These are phyloP conservation scores for Colletotrichum karsti DNA, from an alignment of 2,329 filamentous ascomycete species.

Conservation along the genomic window DNA sequence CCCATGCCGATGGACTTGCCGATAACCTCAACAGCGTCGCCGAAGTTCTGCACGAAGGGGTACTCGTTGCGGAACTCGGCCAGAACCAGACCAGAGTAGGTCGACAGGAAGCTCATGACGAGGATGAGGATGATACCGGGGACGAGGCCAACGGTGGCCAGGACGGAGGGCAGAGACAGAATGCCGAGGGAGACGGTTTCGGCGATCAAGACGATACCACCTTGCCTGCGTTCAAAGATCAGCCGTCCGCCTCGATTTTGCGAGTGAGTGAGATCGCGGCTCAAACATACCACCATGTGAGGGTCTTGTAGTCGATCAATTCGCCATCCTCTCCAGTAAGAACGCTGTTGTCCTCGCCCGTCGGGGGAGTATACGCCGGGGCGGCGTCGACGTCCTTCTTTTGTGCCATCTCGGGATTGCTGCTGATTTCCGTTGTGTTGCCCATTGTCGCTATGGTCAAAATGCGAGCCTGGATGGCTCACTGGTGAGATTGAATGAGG, in stretches of 20 bases:
- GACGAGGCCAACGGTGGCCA: constrained; percentile 75
- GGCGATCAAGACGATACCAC: constrained; percentile 51
- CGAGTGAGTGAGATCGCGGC: too few species aligned
- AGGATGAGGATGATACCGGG: constrained; percentile 79
- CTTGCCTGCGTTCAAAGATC: constrained; percentile 44
- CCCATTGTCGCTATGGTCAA: background rate
- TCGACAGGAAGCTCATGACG: constrained; percentile 72
- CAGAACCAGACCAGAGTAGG: constrained; percentile 61
- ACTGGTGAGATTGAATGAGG: background rate
- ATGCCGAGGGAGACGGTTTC: constrained; percentile 57
- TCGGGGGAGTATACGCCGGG: constrained; percentile 8
- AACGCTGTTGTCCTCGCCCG: constrained; percentile 24
- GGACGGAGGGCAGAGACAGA: constrained; percentile 80
- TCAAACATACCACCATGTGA: constrained; percentile 46
- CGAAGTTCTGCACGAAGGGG: constrained; percentile 73
- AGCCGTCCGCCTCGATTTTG: background rate
- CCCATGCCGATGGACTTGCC: constrained; percentile 55
- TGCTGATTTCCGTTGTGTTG: constrained; percentile 1
- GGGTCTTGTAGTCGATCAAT: constrained; percentile 45
- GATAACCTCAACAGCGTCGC: constrained; percentile 70
- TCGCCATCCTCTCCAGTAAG: constrained; percentile 23
- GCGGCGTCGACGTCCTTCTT: constrained; percentile 8
- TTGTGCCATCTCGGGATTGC: constrained; percentile 15
- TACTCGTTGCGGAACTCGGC: constrained; percentile 78
- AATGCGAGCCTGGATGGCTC: background rate